These are phyloP conservation scores for Dipsacomyces acuminosporus DNA, from an alignment of 371 early-diverging fungal species.

Conservation along the genomic window DNA sequence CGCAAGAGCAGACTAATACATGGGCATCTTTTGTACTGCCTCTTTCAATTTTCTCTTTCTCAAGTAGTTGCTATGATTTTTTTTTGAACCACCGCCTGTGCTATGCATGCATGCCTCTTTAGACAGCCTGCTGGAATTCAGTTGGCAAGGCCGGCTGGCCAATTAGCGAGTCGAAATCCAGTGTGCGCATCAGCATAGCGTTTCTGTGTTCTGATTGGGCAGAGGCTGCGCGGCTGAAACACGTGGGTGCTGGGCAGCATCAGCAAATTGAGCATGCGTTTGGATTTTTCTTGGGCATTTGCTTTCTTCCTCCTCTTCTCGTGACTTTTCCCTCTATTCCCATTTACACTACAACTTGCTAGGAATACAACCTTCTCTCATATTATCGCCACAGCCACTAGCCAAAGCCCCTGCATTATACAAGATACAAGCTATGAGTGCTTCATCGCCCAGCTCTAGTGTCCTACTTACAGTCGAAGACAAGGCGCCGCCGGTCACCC, in stretches of 20 bases:
- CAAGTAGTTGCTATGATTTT: too few relatives aligned
- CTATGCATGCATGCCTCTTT: too few relatives aligned
- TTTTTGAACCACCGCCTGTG: too few relatives aligned
- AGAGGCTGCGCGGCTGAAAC: conserved; percentile 1
- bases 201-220: conserved; percentile 13
- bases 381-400: too few relatives aligned
- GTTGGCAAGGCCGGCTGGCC: too few relatives aligned
- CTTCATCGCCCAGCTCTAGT: conserved; percentile 7
- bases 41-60: too few relatives aligned
- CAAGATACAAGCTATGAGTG: conserved; percentile 7
- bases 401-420: too few relatives aligned
- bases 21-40: too few relatives aligned
- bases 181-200: conserved; percentile 18
- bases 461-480: conserved; percentile 6
- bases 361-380: too few relatives aligned
- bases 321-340: conserved; percentile 10
- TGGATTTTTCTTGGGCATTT: conserved; percentile 12
- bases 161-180: conserved; percentile 17
- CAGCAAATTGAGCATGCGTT: neutral
- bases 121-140: too few relatives aligned
- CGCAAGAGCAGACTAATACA: too few relatives aligned
- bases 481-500: neutral
- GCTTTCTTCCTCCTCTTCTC: conserved; percentile 9
- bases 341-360: conserved; percentile 2
- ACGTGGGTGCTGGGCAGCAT: conserved; percentile 16